Conservation (phyloP, 2,329 filamentous ascomycete genomes). For the Neonectria faginata region DNA sequence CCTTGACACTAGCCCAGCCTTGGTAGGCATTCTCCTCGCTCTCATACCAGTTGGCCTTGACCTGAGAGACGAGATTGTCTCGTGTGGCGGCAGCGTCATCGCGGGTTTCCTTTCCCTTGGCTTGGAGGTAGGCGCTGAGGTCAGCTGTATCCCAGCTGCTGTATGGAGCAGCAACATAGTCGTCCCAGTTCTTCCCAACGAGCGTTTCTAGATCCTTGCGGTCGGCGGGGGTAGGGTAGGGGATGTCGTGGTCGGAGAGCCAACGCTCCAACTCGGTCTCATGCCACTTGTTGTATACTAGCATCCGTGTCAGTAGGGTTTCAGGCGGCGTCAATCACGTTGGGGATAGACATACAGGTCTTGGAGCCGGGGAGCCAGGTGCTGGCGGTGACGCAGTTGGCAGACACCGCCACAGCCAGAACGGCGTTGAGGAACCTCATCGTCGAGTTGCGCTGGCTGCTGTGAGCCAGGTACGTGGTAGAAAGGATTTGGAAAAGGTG, state of each 20-base stretch:
- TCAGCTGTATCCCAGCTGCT: constrained; percentile 79
- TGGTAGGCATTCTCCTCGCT: constrained; percentile 80
- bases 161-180: constrained; percentile 80
- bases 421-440: constrained; percentile 85
- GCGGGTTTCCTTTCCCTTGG: constrained; percentile 78
- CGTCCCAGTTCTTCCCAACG: constrained; percentile 91
- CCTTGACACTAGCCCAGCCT: constrained; percentile 78
- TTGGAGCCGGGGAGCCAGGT: constrained; percentile 83
- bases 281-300: constrained; percentile 99
- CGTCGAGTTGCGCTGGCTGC: constrained; percentile 44
- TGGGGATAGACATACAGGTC: constrained; percentile 70
- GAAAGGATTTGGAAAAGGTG: constrained; percentile 14
- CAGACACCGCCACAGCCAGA: constrained; percentile 78
- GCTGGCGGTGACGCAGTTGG: constrained; percentile 76
- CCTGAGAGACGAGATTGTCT: constrained; percentile 75
- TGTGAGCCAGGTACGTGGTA: constrained; percentile 5
- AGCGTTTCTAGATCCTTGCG: constrained; percentile 93
- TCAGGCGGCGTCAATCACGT: too few relatives aligned
- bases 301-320: background rate
- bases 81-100: constrained; percentile 74
- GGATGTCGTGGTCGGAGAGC: constrained; percentile 91
- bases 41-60: constrained; percentile 82
- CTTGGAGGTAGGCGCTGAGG: constrained; percentile 74
- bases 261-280: constrained; percentile 97
- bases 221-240: constrained; percentile 89